Conservation (phyloP, 2,329 filamentous ascomycete species). For the Colletotrichum viniferum region DNA sequence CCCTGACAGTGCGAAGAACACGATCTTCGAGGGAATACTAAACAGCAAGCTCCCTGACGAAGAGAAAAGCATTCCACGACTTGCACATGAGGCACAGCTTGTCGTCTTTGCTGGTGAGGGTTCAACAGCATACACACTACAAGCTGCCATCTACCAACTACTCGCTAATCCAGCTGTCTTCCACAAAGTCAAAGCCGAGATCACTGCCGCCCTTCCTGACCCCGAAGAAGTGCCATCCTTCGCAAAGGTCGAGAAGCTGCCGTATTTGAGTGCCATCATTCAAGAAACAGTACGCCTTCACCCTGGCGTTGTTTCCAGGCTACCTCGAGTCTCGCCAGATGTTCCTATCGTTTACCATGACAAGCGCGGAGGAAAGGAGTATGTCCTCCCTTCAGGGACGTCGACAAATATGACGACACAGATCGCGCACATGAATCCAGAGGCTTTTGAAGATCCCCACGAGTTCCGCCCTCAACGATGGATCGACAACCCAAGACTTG, state of each 20-base stretch:
- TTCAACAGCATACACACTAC: background rate
- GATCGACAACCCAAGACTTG: background rate
- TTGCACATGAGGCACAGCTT: background rate
- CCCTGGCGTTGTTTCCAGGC: slow-evolving; percentile 37
- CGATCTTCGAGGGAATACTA: background rate
- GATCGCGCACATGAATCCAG: slow-evolving; percentile 11
- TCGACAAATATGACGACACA: slow-evolving; percentile 29
- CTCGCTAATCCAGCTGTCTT: background rate
- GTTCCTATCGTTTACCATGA: slow-evolving; percentile 28
- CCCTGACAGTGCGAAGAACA: background rate
- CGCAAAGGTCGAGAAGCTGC: slow-evolving; percentile 34
- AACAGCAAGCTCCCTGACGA: background rate
- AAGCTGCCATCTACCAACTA: background rate
- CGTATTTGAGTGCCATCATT: slow-evolving; percentile 43
- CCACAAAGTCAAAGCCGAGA: background rate
- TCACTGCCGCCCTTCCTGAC: background rate
- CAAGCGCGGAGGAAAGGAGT: background rate
- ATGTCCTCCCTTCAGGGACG: background rate
- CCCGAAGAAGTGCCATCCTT: background rate
- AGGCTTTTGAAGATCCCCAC: slow-evolving; percentile 24
- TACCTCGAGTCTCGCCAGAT: slow-evolving; percentile 32
- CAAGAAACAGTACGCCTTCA: slow-evolving; percentile 43
- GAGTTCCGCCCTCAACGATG: slow-evolving; percentile 31
- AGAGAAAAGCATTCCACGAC: background rate
- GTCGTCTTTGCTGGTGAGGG: background rate